phyloP scores from a whole-genome alignment of 2,329 filamentous ascomycete species.

The Sphaerulina musiva region DNA sequence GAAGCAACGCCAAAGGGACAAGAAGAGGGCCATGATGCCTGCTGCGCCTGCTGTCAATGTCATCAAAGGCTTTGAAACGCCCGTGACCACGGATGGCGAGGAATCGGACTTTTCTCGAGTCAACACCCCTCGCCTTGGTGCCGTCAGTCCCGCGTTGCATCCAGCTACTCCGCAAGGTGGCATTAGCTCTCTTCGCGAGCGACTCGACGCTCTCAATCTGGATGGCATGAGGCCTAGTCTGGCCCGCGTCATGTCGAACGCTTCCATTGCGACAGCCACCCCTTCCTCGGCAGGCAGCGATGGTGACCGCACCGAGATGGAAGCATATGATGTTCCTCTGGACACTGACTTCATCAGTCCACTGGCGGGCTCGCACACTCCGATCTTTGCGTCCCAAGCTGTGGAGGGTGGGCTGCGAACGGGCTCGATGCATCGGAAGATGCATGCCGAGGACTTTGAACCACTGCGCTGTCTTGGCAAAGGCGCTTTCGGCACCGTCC shows the following conservation, averaged over 20 bases:
- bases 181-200: slow-evolving; percentile 73
- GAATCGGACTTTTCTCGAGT: slow-evolving; percentile 46
- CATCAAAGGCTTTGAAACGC: slow-evolving; percentile 47
- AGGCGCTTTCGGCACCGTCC: slow-evolving; percentile 89
- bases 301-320: slow-evolving; percentile 64
- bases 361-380: slow-evolving; percentile 39
- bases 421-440: slow-evolving; percentile 61
- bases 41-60: slow-evolving; percentile 36
- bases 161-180: slow-evolving; percentile 54
- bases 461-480: slow-evolving; percentile 88
- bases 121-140: slow-evolving; percentile 35
- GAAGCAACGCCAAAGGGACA: slow-evolving; percentile 37
- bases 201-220: slow-evolving; percentile 71
- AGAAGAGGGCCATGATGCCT: slow-evolving; percentile 33
- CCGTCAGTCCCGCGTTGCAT: slow-evolving; percentile 44
- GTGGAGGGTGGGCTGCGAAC: slow-evolving; percentile 52
- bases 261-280: slow-evolving; percentile 47
- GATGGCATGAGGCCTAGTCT: slow-evolving; percentile 50
- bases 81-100: slow-evolving; percentile 48
- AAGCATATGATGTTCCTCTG: slow-evolving; percentile 77
- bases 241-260: slow-evolving; percentile 31
- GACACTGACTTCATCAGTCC: slow-evolving; percentile 77
- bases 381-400: slow-evolving; percentile 34
- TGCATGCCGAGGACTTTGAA: slow-evolving; percentile 86
- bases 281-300: slow-evolving; percentile 53